These are phyloP conservation scores for Cryptococcus hybrid DNA, from an alignment of 1,284 basidiomycete genomes.

Conservation along the genomic window DNA sequence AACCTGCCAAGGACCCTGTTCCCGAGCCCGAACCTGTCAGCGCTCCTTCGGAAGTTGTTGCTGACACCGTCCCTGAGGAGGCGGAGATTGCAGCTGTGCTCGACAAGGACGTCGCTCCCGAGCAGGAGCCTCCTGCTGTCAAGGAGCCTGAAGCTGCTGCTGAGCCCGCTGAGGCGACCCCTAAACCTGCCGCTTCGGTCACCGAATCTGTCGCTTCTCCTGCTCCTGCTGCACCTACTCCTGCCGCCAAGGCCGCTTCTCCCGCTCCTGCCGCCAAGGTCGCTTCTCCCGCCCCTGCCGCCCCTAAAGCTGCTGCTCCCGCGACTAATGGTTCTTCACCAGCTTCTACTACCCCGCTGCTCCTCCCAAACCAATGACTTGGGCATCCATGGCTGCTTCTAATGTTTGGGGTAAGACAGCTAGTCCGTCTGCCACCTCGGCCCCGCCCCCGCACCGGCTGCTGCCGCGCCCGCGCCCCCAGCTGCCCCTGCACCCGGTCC, in stretches of 20 bases:
- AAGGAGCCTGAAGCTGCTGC: constrained; percentile 25
- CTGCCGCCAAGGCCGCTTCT: constrained; percentile 9
- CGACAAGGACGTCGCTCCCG: constrained; percentile 33
- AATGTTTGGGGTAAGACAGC: constrained; percentile 54
- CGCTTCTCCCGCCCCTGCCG: constrained; percentile 13
- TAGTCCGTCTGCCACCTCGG: constrained; percentile 47
- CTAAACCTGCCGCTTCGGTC: constrained; percentile 16
- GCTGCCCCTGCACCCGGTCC: constrained; percentile 9
- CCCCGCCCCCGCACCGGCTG: constrained; percentile 54
- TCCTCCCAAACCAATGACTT: constrained; percentile 61
- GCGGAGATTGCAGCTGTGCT: constrained; percentile 47
- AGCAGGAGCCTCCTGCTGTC: constrained; percentile 26
- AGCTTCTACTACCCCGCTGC: constrained; percentile 22
- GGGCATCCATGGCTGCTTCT: constrained; percentile 85
- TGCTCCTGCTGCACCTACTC: constrained; percentile 13
- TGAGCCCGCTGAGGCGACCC: constrained; percentile 15
- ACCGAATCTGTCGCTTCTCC: constrained; percentile 15
- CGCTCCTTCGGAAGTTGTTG: constrained; percentile 30
- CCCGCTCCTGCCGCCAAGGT: constrained; percentile 14
- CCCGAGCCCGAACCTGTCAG: constrained; percentile 46
- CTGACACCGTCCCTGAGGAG: constrained; percentile 33
- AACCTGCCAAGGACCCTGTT: constrained; percentile 24
- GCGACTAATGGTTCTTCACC: constrained; percentile 14
- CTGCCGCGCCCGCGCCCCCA: constrained; percentile 19
- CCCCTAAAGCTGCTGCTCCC: constrained; percentile 10